Evolutionary conservation across 2,329 filamentous ascomycete species (phyloP), one percentile per base, ranked within the genome.

Genomic region (Ascochyta clinopodiicola): DNA sequence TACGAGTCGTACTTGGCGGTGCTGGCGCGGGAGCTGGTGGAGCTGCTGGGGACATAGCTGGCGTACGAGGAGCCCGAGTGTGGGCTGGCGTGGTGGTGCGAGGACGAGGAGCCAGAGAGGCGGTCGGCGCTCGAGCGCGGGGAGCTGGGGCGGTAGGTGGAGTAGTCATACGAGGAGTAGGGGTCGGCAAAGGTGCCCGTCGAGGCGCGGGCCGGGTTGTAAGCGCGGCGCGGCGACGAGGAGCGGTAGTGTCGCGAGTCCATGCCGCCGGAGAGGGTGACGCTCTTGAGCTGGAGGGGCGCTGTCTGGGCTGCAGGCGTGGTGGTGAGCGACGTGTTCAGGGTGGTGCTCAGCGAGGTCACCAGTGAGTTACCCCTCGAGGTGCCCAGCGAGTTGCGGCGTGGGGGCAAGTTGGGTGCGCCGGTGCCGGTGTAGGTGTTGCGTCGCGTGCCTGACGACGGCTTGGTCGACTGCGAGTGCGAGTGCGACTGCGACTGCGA

Each of bases 1-100:
- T 81, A 81, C 8, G 76, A 68, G 60, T 80, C 78, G 63, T 77
- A 77, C 45, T 75, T 75, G 63, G 68, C 51, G 44, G 57, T 69
- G 40, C 56, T 62, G 6, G 61, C 39, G 24, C 72, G 69, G 8
- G 71, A 68, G 56, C 64, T 51, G 64, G 68, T 59, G 15, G 70
- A 65, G 51, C 46, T 63, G 59, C 45, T 67, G 37, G 69, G 67
- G 10, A 61, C 49, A 49, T 74, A 69, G 42, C 53, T 53, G 44
- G 61, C 46, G 24, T 56, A 51, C 4, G 59, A 44, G 25, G 65
- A 65, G 27, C 10, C 5, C 29, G 29, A 13, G 29, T 31, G 29
- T 13, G 29, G 4, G 12, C 39, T 44, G 19, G 60, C 48, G 44
- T 56, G 50, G 48, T 71, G 66, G 63, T 70, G 65, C 12, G 53